Evolutionary conservation across 1,139 yeast genomes (phyloP).

Genomic region (Debaryomyces fabryi): DNA sequence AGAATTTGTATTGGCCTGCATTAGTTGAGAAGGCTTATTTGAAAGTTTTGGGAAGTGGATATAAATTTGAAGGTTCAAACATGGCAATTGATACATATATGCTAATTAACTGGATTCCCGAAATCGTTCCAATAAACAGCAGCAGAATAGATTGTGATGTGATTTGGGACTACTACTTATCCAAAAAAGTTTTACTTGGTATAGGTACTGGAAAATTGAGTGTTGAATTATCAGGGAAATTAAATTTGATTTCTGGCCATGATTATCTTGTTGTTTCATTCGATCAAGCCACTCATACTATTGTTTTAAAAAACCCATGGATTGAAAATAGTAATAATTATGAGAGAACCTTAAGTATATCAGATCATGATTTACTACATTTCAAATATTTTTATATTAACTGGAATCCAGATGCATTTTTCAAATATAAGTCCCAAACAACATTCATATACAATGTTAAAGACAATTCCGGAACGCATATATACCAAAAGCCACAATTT

Average conservation of each 20-base stretch:
- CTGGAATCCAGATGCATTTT: conserved; percentile 55
- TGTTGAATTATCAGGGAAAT: conserved; percentile 34
- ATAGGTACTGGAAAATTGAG: conserved; percentile 66
- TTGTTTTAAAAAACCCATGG: conserved; percentile 61
- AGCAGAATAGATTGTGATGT: conserved; percentile 26
- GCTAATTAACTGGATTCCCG: conserved; percentile 77
- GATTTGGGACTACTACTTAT: conserved; percentile 40
- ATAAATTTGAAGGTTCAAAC: conserved; percentile 74
- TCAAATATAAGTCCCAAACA: conserved; percentile 25
- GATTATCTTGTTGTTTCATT: conserved; percentile 58
- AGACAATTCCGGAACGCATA: conserved; percentile 13
- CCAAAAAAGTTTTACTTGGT: conserved; percentile 53
- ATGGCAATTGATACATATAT: conserved; percentile 73
- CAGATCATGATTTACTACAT: conserved; percentile 23
- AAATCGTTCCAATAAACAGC: conserved; percentile 45
- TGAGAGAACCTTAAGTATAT: conserved; percentile 31
- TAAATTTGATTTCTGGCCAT: conserved; percentile 59
- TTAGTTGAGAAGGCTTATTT: conserved; percentile 77
- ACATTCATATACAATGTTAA: conserved; percentile 38
- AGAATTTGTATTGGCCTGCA: conserved; percentile 63
- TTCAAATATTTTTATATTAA: conserved; percentile 65
- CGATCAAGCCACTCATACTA: conserved; percentile 4
- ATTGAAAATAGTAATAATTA: conserved; percentile 17
- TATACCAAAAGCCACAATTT: conserved; percentile 53
- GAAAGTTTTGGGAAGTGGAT: conserved; percentile 61